phyloP scores from a whole-genome alignment of 345 rosid genomes.

The Erodium maritimum region DNA sequence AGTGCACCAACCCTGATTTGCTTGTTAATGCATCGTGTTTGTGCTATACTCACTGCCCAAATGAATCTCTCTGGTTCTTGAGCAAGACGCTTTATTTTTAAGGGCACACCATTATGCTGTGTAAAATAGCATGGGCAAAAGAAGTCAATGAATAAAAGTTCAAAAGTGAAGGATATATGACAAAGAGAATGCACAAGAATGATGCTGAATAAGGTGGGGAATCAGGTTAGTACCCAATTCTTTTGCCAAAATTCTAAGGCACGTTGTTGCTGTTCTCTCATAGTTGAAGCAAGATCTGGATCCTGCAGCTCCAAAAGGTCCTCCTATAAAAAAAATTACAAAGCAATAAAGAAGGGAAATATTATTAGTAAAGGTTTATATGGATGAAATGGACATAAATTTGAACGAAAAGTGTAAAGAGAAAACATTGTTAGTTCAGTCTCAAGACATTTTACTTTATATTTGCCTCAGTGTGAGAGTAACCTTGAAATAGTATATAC shows the following conservation, averaged over 20 bases:
- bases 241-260: conserved; percentile 75
- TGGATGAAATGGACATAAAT: not conserved
- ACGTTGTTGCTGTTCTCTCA: conserved; percentile 59
- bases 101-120: conserved; percentile 75
- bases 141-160: conserved; percentile 3
- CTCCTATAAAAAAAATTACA: conserved; percentile 29
- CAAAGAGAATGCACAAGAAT: conserved; percentile 2
- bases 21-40: conserved; percentile 71
- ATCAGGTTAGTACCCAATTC: conserved; percentile 57
- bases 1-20: conserved; percentile 75
- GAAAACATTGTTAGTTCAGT: no score
- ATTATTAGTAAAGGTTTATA: not conserved
- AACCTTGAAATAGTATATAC: no score
- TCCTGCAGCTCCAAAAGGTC: conserved; percentile 85
- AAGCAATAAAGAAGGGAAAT: conserved; percentile 8
- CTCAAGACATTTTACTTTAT: no score
- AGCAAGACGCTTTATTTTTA: conserved; percentile 84
- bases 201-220: conserved; percentile 3
- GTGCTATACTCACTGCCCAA: conserved; percentile 86
- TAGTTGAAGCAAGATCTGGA: conserved; percentile 58
- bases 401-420: no score
- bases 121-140: conserved; percentile 3
- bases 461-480: no score
- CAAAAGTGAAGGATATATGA: not conserved
- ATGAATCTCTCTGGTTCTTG: conserved; percentile 65